Evolutionary conservation across 1,284 basidiomycete species (phyloP).

Genomic region (Macrocystidia cucumis): DNA sequence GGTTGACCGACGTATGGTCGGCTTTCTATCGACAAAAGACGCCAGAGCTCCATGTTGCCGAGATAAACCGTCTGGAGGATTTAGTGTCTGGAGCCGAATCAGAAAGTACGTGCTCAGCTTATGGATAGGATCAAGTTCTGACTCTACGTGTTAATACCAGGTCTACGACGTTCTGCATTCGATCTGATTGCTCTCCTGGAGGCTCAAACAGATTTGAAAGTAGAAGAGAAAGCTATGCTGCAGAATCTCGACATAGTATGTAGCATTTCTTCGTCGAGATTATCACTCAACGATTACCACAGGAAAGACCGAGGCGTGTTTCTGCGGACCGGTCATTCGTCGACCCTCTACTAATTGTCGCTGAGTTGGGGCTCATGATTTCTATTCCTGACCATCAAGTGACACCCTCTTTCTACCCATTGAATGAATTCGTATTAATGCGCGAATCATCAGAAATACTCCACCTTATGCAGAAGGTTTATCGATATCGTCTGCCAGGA

Average conservation of each 20-base stretch:
- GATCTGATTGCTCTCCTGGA: conserved; percentile 33
- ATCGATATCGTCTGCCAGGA: conserved; percentile 27
- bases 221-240: no score
- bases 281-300: no score
- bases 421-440: no score
- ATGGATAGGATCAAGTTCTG: conserved; percentile 6
- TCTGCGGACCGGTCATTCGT: no score
- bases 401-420: no score
- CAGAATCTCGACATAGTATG: no score
- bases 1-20: conserved; percentile 51
- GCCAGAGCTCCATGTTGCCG: conserved; percentile 4
- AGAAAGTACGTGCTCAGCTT: conserved; percentile 6
- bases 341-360: conserved; percentile 12
- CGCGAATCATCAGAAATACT: no score
- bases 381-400: conserved; percentile 7
- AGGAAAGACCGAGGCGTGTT: no score
- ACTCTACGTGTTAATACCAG: conserved; percentile 14
- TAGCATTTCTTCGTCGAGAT: no score
- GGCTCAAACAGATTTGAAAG: conserved; percentile 16
- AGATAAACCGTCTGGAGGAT: conserved; percentile 7
- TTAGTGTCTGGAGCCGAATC: conserved; percentile 8
- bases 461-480: no score
- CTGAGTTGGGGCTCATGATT: no score
- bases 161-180: conserved; percentile 27
- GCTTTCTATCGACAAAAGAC: conserved; percentile 20